These are phyloP conservation scores for Debaryomyces sp. DNA, from an alignment of 1,139 yeast species.

Conservation along the genomic window DNA sequence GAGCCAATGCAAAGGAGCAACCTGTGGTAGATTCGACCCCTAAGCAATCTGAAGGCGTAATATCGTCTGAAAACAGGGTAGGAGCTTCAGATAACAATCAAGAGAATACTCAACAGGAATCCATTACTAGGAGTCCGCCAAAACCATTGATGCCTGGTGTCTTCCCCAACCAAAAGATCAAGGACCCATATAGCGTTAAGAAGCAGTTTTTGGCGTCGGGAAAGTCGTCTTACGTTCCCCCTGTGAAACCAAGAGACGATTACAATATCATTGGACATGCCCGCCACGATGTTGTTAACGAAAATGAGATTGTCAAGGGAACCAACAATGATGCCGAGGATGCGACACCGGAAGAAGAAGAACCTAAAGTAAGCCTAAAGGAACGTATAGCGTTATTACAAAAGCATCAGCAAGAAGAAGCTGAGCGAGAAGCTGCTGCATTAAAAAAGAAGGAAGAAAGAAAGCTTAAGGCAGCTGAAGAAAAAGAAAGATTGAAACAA, in stretches of 20 bases:
- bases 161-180: conserved; percentile 30
- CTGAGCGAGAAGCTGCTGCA: conserved; percentile 70
- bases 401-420: conserved; percentile 79
- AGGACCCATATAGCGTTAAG: conserved; percentile 47
- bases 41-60: neutral
- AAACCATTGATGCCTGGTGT: conserved; percentile 26
- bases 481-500: conserved; percentile 25
- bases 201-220: conserved; percentile 47
- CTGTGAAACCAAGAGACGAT: conserved; percentile 45
- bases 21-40: conserved; percentile 10
- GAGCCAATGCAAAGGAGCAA: conserved; percentile 1
- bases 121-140: conserved; percentile 12
- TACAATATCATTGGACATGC: conserved; percentile 36
- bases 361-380: conserved; percentile 78
- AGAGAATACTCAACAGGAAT: conserved; percentile 9
- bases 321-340: conserved; percentile 12
- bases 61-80: neutral
- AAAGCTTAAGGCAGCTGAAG: conserved; percentile 45
- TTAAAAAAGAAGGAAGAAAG: conserved; percentile 59
- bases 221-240: conserved; percentile 49
- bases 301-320: conserved; percentile 29
- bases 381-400: conserved; percentile 87
- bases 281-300: conserved; percentile 25
- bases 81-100: conserved; percentile 6
- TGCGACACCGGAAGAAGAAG: conserved; percentile 43